Conservation (phyloP, 306 rosid genomes). For the Ormosia emarginata region DNA sequence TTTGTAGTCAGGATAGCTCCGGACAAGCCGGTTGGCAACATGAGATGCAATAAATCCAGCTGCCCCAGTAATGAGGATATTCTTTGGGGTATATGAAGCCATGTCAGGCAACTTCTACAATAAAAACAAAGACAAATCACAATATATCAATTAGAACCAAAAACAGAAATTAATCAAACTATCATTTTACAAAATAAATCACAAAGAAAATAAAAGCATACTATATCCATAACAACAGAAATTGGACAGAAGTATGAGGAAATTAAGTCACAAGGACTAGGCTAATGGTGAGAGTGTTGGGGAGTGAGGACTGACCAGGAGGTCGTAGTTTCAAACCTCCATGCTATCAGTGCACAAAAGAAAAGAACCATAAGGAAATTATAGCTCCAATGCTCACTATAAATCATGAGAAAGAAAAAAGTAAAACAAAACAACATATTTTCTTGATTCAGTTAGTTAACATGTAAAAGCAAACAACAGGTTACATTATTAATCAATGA, state of each 20-base stretch:
- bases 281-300: not conserved
- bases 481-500: not conserved
- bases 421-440: not conserved
- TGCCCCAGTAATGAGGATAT: slow-evolving; percentile 65
- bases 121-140: not conserved
- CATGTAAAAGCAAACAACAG: not conserved
- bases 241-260: not conserved
- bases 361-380: not conserved
- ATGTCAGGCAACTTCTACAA: slow-evolving; percentile 31
- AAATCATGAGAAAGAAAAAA: not conserved
- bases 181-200: not conserved
- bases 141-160: not conserved
- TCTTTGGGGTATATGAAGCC: slow-evolving; percentile 56
- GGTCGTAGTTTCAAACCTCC: not conserved
- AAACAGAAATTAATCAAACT: not conserved
- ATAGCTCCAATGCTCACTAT: not conserved
- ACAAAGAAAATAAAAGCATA: not conserved
- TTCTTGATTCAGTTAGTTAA: not conserved
- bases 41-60: slow-evolving; percentile 66
- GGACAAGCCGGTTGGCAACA: slow-evolving; percentile 55
- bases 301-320: not conserved
- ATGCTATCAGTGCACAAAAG: not conserved
- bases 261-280: not conserved
- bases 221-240: not conserved
- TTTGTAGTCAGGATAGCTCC: slow-evolving; percentile 56